A percentile compares a stretch with the other conserved stretches of the same genome.
These are phyloP conservation scores for Thalassia testudinum DNA, from an alignment of 116 monocot species.

Conservation along the genomic window DNA sequence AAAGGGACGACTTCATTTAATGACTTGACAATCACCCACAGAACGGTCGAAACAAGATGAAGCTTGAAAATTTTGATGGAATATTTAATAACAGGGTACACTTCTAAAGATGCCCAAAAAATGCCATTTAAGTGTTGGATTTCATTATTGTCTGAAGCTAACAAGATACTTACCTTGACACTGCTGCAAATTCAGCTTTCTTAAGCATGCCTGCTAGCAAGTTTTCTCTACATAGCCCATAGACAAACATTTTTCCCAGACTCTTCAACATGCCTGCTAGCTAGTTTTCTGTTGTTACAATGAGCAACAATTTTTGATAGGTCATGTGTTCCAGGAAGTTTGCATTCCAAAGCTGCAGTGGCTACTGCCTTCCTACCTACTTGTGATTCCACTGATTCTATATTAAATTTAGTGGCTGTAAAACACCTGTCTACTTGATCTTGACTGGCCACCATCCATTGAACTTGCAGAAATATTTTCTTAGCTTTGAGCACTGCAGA, in stretches of 20 bases:
- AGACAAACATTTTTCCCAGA: constrained; percentile 56
- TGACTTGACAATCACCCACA: too few species aligned
- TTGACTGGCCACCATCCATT: constrained; percentile 4
- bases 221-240: constrained; percentile 60
- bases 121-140: too few species aligned
- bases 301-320: constrained; percentile 63
- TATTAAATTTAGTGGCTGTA: constrained; percentile 44
- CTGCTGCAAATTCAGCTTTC: too few species aligned
- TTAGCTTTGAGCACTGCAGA: constrained; percentile 68
- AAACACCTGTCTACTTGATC: constrained; percentile 15
- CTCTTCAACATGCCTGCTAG: constrained; percentile 70
- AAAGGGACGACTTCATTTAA: too few species aligned
- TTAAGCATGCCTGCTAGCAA: too few species aligned
- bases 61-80: too few species aligned
- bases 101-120: too few species aligned
- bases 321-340: constrained; percentile 29
- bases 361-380: constrained; percentile 44
- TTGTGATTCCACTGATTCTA: constrained; percentile 38
- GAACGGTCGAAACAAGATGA: too few species aligned
- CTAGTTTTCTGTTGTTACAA: constrained; percentile 73
- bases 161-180: too few species aligned
- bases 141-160: too few species aligned
- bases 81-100: too few species aligned
- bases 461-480: constrained; percentile 27
- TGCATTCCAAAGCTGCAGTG: constrained; percentile 38